Evolutionary conservation across 2,329 filamentous ascomycete genomes (phyloP).

Genomic region (Claviceps sp.): DNA sequence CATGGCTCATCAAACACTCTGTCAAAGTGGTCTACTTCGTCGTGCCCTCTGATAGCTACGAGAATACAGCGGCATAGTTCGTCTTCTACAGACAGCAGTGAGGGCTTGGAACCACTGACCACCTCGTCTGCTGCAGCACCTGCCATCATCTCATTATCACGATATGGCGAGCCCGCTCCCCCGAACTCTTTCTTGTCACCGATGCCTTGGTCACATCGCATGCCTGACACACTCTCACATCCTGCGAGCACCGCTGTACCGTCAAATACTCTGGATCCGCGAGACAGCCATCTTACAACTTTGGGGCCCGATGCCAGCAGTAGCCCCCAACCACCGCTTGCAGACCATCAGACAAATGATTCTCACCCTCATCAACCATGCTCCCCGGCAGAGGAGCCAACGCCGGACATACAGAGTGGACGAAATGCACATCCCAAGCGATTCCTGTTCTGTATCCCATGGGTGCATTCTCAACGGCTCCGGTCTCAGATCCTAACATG

Average conservation of each 20-base stretch:
- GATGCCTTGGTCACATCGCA: background rate
- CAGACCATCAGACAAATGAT: background rate
- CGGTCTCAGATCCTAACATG: conserved; percentile 45
- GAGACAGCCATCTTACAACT: background rate
- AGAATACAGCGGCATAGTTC: background rate
- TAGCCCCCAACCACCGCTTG: background rate
- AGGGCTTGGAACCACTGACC: conserved; percentile 35
- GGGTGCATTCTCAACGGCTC: conserved; percentile 38
- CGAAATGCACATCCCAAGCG: conserved; percentile 14
- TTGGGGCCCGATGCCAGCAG: background rate
- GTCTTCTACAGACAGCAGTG: conserved; percentile 3
- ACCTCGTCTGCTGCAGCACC: conserved; percentile 11
- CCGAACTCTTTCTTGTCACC: conserved; percentile 7
- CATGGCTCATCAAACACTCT: conserved; percentile 2
- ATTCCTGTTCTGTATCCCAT: conserved; percentile 42
- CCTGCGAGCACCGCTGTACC: background rate
- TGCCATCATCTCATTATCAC: conserved; percentile 1
- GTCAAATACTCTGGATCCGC: background rate
- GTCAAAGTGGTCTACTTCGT: background rate
- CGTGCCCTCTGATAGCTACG: background rate
- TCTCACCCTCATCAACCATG: background rate
- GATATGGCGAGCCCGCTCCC: conserved; percentile 1
- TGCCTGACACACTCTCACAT: background rate
- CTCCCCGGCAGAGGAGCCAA: background rate
- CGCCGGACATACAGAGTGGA: background rate